These are phyloP conservation scores for Arthrobotrys sphaeroides DNA, from an alignment of 2,329 filamentous ascomycete genomes.

Conservation along the genomic window DNA sequence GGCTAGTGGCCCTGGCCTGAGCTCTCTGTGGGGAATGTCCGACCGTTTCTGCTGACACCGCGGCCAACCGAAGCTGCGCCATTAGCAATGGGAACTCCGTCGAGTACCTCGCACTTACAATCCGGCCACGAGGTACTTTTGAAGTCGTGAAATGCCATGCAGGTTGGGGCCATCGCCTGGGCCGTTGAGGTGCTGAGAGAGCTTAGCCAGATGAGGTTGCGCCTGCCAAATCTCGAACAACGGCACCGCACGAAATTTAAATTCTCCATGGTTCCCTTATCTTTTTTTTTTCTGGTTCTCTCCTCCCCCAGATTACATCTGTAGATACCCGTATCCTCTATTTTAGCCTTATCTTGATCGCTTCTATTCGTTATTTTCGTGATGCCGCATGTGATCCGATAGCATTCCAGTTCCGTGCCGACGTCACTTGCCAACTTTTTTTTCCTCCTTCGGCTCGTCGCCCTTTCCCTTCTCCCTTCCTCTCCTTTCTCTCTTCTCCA, in stretches of 20 bases:
- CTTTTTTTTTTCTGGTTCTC: background rate
- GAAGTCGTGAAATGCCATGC: too few relatives aligned
- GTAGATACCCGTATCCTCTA: too few relatives aligned
- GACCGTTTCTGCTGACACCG: conserved; percentile 37
- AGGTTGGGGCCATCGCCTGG: background rate
- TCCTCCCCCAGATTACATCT: background rate
- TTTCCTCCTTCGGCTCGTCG: conserved; percentile 9
- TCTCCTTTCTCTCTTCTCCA: conserved; percentile 8
- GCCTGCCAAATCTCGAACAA: conserved; percentile 2
- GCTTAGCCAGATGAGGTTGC: background rate
- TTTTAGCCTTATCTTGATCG: too few relatives aligned
- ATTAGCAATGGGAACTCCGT: background rate
- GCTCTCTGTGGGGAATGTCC: conserved; percentile 45
- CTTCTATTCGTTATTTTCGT: too few relatives aligned
- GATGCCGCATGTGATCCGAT: conserved; percentile 38
- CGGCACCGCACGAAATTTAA: too few relatives aligned
- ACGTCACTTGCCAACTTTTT: conserved; percentile 17
- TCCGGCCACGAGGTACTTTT: background rate
- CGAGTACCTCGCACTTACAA: background rate
- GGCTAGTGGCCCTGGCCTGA: conserved; percentile 24
- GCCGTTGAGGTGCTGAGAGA: too few relatives aligned
- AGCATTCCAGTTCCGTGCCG: conserved; percentile 1
- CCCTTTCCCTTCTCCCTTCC: background rate
- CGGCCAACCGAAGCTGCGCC: conserved; percentile 30
- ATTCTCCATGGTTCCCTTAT: background rate